Evolutionary conservation across 441 rosid genomes (phyloP), one percentile per base, ranked within the genome.

Genomic region (Jatropha multifida): DNA sequence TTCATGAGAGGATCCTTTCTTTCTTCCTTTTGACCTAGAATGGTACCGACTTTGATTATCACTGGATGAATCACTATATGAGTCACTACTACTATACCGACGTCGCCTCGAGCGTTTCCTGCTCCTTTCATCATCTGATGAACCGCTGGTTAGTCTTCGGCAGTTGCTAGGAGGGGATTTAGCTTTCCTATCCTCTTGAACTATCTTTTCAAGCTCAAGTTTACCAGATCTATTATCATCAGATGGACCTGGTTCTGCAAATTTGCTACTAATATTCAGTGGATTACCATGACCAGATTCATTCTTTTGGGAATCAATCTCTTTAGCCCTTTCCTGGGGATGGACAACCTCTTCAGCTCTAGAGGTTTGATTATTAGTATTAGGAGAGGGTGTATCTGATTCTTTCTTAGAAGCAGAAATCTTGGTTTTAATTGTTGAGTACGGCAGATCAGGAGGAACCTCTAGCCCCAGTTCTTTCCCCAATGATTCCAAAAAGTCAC

Each of bases 401-500:
- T 85, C 90, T 70, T 78, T 89, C 74, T 72, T 81, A 2, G 74
- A 68, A 64, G 78, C 68, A 41, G 73, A 69, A 63, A 52, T 20
- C 58, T 44, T 66, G 44, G 80, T 63, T 63, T 81, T 86, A 74
- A 61, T 83, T 20, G 68, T 81, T 8, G 85, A 27, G 77, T 81
- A 72, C 6, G 90, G 83, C 46, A 72, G 64, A 75, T 92, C 93
- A 76, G 92, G 86, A 49, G 98, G 98, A 78, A 96, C 99, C 84
- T 91, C 98, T 20, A 96, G 80, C 32, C 99, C 65, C 58, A 96
- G 88, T 84, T 96, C 99, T 85, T 91, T 96, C 73, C 99, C 99
- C 72, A 94, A 72, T 23, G 98, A 91, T 83, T 96, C 97, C 71
- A 96, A 75, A 73, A 94, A 96, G 76, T 96, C 99, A 62, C 98